Evolutionary conservation across 352 stramenopile genomes (phyloP), one percentile per base, ranked within the genome.

Genomic region (Globisporangium lucens): DNA sequence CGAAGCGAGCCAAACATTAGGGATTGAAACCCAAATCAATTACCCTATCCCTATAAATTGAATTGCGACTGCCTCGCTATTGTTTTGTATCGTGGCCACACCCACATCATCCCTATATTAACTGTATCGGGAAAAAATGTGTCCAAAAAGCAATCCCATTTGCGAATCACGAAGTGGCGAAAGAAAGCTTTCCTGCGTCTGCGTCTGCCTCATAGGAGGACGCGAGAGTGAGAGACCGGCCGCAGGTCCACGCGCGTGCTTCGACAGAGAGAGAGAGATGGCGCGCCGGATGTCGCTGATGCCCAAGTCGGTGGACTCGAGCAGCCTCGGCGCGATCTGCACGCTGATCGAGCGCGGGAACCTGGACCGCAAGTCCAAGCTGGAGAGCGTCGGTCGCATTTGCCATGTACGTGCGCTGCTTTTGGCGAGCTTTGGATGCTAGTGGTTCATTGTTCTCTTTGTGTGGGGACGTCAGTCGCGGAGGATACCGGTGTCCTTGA

Each of bases 361-460:
- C 22, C 67, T 96, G 55, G 89, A 96, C 64, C 85, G 89, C 66
- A 94, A 94, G 72, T 92, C 89, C 55, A 96, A 96, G 70, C 83
- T 96, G 29, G 89, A 96, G 67, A 94, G 87, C 56, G 90, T 82
- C 2, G 89, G 89, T 4, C 83, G 89, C 17, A 76, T 96, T 55
- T 94, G 85, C 69, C 87, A 94, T 75, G 84, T 91, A 79, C 52
- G 83, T 61, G 33, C 10, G 8, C 38, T 49, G 33, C 56, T 33
- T 30, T 49, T 24, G 10, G 8, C 9, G 10, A n/a, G 22, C 17
- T 17, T 7, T 43, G 29, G 7, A 17, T 41, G 53, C n/a, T 27
- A 3, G 8, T 55, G n/a, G 3, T 7, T 8, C 6, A 4, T 15
- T 38, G 17, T 51, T 1, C 17, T 49, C 17, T 22, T 6, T 49